These are phyloP conservation scores for Fusarium illudens DNA, from an alignment of 2,329 filamentous ascomycete species.

Conservation along the genomic window DNA sequence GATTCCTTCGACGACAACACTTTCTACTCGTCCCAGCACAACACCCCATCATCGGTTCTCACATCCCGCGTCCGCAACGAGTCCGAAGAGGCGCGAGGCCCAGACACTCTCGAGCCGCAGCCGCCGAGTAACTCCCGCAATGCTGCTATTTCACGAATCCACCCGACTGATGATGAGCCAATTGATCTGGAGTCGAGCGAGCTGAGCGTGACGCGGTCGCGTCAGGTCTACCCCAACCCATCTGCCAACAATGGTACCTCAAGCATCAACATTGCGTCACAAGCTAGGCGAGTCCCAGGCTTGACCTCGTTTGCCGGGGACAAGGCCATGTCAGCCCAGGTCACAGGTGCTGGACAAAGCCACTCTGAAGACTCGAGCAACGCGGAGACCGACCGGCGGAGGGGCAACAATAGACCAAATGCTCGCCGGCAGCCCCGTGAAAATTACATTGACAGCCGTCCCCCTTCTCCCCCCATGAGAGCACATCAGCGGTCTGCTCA, in stretches of 20 bases:
- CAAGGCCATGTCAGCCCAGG: constrained; percentile 28
- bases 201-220: constrained; percentile 9
- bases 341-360: constrained; percentile 52
- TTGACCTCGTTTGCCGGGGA: constrained; percentile 42
- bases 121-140: constrained; percentile 20
- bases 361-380: constrained; percentile 53
- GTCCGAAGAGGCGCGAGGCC: constrained; percentile 45
- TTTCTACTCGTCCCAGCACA: constrained; percentile 94
- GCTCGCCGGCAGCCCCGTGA: constrained; percentile 30
- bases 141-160: constrained; percentile 11
- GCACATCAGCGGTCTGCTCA: constrained; percentile 79
- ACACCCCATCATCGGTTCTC: constrained; percentile 70
- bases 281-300: constrained; percentile 43
- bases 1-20: constrained; percentile 93
- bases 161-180: constrained; percentile 11
- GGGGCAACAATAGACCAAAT: constrained; percentile 17
- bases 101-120: constrained; percentile 23
- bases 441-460: constrained; percentile 45
- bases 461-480: constrained; percentile 70
- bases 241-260: constrained; percentile 8
- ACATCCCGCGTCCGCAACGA: constrained; percentile 59
- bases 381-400: constrained; percentile 35
- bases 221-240: constrained; percentile 15
- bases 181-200: constrained; percentile 8
- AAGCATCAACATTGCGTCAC: constrained; percentile 24